Evolutionary conservation across 2,329 filamentous ascomycete species (phyloP).

Genomic region (Orbilia brochopaga): DNA sequence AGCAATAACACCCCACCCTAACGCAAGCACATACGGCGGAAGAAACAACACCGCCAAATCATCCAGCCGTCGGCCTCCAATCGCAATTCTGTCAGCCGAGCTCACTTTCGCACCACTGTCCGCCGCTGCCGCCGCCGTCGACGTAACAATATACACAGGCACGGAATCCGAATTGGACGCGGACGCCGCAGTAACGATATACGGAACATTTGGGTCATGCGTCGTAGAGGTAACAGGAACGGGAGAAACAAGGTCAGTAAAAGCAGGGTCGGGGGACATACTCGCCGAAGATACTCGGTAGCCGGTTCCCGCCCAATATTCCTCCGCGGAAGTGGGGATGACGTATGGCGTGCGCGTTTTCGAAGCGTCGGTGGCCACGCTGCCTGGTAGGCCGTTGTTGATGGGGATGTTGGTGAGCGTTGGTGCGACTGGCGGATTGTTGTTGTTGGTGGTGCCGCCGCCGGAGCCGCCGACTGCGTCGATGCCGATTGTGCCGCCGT

Average conservation of each 20-base stretch:
- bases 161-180: slow-evolving; percentile 53
- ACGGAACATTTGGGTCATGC: slow-evolving; percentile 37
- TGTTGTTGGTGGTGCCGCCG: slow-evolving; percentile 66
- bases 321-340: slow-evolving; percentile 62
- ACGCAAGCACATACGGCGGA: slow-evolving; percentile 28
- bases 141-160: slow-evolving; percentile 55
- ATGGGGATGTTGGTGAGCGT: slow-evolving; percentile 59
- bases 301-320: slow-evolving; percentile 48
- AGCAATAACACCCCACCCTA: slow-evolving; percentile 40
- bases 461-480: slow-evolving; percentile 66
- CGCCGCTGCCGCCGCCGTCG: slow-evolving; percentile 2
- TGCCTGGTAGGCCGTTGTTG: slow-evolving; percentile 72
- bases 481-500: slow-evolving; percentile 72
- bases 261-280: slow-evolving; percentile 30
- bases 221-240: slow-evolving; percentile 17
- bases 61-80: slow-evolving; percentile 41
- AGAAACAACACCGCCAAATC: slow-evolving; percentile 30
- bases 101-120: background rate
- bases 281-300: slow-evolving; percentile 48
- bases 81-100: slow-evolving; percentile 30
- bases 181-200: slow-evolving; percentile 49
- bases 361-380: slow-evolving; percentile 71
- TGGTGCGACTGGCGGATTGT: slow-evolving; percentile 59
- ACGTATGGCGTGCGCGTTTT: slow-evolving; percentile 60
- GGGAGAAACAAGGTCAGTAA: slow-evolving; percentile 53